A percentile compares a stretch with the other conserved stretches of the same genome.
phyloP scores from a whole-genome alignment of 495 filamentous ascomycete species.

The Copromyces sp. region DNA sequence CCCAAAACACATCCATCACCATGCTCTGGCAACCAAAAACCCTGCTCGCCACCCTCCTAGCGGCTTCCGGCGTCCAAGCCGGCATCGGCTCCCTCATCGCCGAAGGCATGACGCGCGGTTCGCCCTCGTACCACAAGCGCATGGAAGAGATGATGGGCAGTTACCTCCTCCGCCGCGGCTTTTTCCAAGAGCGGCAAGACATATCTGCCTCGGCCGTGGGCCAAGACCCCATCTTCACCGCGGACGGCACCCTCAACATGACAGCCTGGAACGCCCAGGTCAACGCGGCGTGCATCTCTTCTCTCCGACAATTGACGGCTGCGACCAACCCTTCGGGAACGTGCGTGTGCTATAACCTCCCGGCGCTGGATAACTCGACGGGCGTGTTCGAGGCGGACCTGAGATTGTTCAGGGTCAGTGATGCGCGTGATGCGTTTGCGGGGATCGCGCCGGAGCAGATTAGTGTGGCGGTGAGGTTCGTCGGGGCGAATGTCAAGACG shows the following conservation, averaged over 20 bases:
- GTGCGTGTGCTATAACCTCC: slow-evolving; percentile 72
- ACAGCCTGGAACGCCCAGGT: slow-evolving; percentile 44
- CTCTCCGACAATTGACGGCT: slow-evolving; percentile 34
- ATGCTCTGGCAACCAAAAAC: slow-evolving; percentile 21
- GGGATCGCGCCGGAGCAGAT: slow-evolving; percentile 46
- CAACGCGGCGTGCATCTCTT: slow-evolving; percentile 38
- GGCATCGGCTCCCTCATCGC: slow-evolving; percentile 15
- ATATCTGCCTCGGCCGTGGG: background rate
- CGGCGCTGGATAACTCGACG: slow-evolving; percentile 46
- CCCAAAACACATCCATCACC: slow-evolving; percentile 4
- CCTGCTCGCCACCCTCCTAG: slow-evolving; percentile 19
- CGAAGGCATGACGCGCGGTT: slow-evolving; percentile 18
- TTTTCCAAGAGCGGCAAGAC: slow-evolving; percentile 12
- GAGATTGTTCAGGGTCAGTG: slow-evolving; percentile 52
- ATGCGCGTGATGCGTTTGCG: slow-evolving; percentile 46
- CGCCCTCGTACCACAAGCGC: slow-evolving; percentile 11
- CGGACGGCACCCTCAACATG: slow-evolving; percentile 30
- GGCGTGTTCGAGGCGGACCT: slow-evolving; percentile 65
- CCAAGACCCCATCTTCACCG: slow-evolving; percentile 14
- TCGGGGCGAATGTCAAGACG: slow-evolving; percentile 39
- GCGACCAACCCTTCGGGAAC: slow-evolving; percentile 59
- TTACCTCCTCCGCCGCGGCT: slow-evolving; percentile 10
- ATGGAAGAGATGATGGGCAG: slow-evolving; percentile 19
- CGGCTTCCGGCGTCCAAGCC: slow-evolving; percentile 15
- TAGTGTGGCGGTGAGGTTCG: slow-evolving; percentile 47